phyloP scores from a whole-genome alignment of 2,329 filamentous ascomycete genomes.

The Ophiostoma novo-ulmi region DNA sequence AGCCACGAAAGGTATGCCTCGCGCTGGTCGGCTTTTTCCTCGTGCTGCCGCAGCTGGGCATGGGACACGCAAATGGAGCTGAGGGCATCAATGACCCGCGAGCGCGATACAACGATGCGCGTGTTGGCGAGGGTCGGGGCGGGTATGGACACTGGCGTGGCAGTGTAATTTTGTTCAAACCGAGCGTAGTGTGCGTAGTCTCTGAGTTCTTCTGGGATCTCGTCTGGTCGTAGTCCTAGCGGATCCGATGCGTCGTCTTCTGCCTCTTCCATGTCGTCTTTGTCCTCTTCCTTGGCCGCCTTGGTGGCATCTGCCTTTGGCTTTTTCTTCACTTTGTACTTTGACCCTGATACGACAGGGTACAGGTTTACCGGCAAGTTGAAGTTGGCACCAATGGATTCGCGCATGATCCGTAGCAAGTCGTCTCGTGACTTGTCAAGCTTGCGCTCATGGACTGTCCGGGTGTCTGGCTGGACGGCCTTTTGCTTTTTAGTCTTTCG shows the following conservation, averaged over 20 bases:
- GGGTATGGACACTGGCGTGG: neutral
- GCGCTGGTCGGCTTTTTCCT: conserved; percentile 4
- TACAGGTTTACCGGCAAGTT: conserved; percentile 5
- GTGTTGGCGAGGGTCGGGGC: conserved; percentile 20
- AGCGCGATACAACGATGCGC: conserved; percentile 16
- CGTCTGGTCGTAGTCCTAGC: neutral
- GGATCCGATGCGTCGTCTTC: neutral
- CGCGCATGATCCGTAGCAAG: conserved; percentile 19
- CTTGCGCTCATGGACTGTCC: conserved; percentile 56
- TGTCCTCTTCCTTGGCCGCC: neutral
- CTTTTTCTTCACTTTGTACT: neutral
- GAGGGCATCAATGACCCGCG: conserved; percentile 22
- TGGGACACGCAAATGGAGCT: conserved; percentile 24
- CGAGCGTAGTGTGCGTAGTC: neutral
- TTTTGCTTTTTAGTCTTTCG: neutral
- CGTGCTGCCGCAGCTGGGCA: conserved; percentile 12
- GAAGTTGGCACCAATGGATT: conserved; percentile 17
- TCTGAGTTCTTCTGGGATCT: neutral
- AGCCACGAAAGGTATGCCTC: conserved; percentile 24
- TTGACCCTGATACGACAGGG: neutral
- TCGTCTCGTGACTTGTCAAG: conserved; percentile 49
- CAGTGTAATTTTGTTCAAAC: neutral
- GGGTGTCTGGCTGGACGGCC: conserved; percentile 32
- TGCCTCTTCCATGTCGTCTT: neutral
- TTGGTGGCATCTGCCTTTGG: neutral